Evolutionary conservation across 78 protist species (phyloP), one percentile per base, ranked within the genome.

Genomic region (Planoprotostelium fungivorum): DNA sequence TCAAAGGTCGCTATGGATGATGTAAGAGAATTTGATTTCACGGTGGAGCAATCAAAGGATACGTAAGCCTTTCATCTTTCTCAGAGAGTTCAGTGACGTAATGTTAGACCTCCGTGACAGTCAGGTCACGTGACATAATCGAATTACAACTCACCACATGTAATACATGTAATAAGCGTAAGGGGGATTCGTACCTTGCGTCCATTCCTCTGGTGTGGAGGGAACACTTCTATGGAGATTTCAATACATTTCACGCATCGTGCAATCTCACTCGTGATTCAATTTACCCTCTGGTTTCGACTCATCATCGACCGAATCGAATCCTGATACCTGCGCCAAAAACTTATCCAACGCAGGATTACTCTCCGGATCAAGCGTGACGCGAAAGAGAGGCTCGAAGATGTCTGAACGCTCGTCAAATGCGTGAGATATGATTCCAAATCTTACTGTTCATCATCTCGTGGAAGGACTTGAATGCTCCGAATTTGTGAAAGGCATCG

Each of bases 281-380:
- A 73, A 29, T 73, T 73, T 38, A 1, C 1, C 63, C 88, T 96
- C 98, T 10, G 92, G 93, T 37, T 85, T 93, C 36, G 91, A 51
- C 90, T 98, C 99, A 92, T 98, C 98, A 83, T 98, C 99, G n/a
- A 98, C 99, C 34, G 89, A 38, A 87, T 98, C 99, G 86, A 98
- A 97, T 23, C 97, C 99, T 10, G 92, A 93, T 39, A 97, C 87
- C 84, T 92, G 93, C 92, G 83, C 37, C 38, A 97, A 90, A 63
- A 97, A 84, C 36, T 51, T 36, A 88, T 90, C 85, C 38, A 95
- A 86, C 38, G 87, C 83, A n/a, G 93, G 96, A 39, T 90, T 1
- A 0, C 35, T 29, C 34, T 51, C n/a, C n/a, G 98, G 98, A 88
- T 96, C 34, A 29, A 84, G 1, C 25, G 97, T 88, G 34, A 89